Evolutionary conservation across 495 filamentous ascomycete genomes (phyloP).

Genomic region (Xylona heveae): DNA sequence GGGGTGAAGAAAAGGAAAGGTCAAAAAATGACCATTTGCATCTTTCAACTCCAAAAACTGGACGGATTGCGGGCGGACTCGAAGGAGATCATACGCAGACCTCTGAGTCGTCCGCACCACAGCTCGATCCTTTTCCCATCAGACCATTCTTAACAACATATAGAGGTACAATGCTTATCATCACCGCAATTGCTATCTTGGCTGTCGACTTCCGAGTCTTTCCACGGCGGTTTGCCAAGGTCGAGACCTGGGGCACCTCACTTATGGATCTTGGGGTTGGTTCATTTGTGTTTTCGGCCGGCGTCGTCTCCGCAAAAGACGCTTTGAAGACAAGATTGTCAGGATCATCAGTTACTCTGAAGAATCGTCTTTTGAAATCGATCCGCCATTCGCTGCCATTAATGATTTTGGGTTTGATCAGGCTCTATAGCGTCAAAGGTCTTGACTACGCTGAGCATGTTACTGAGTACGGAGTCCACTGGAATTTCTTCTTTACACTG

Average conservation of each 20-base stretch:
- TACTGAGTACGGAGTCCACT: conserved; percentile 94
- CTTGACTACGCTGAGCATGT: conserved; percentile 95
- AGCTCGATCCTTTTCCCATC: conserved; percentile 38
- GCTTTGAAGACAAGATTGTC: conserved; percentile 47
- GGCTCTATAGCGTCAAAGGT: conserved; percentile 77
- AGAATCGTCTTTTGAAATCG: conserved; percentile 33
- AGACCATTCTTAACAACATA: conserved; percentile 88
- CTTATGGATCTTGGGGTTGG: conserved; percentile 97
- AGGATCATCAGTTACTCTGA: conserved; percentile 21
- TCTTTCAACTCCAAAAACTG: too few relatives aligned
- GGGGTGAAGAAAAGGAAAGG: conserved; percentile 16
- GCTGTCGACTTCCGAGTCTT: conserved; percentile 91
- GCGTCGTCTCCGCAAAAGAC: conserved; percentile 78
- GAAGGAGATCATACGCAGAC: not conserved
- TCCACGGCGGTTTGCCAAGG: conserved; percentile 87
- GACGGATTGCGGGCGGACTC: not conserved
- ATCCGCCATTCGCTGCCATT: conserved; percentile 67
- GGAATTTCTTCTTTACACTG: conserved; percentile 99
- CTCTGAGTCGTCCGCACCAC: not conserved
- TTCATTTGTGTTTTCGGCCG: conserved; percentile 89
- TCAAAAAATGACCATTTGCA: not conserved
- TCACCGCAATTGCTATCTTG: conserved; percentile 84
- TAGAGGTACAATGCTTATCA: conserved; percentile 75
- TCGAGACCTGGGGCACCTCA: conserved; percentile 94
- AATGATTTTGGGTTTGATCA: conserved; percentile 56